Percentiles rank a stretch among this genome's conserved stretches.
Evolutionary conservation across 1,284 basidiomycete genomes (phyloP).

Genomic region (Meira nashicola): DNA sequence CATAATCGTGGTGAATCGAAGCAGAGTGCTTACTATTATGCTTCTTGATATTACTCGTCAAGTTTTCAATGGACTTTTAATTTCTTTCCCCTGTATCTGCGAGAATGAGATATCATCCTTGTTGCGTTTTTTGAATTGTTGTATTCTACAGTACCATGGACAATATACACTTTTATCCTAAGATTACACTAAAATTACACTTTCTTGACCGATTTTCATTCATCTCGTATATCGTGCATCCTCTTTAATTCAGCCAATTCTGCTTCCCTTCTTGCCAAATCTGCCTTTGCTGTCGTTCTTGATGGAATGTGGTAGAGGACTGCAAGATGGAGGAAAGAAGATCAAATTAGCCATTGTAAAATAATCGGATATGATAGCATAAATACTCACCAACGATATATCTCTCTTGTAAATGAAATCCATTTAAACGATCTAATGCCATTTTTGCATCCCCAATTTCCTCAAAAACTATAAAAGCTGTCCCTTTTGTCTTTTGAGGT

Average conservation of each 20-base stretch:
- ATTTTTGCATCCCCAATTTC: constrained; percentile 65
- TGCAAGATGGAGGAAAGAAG: constrained; percentile 28
- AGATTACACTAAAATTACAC: too few relatives aligned
- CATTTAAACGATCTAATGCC: constrained; percentile 91
- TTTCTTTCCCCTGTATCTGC: not conserved
- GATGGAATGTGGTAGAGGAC: constrained; percentile 96
- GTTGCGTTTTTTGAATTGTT: constrained; percentile 2
- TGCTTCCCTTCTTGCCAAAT: constrained; percentile 83
- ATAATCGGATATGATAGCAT: not conserved
- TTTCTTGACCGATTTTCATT: not conserved
- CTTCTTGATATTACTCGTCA: too few relatives aligned
- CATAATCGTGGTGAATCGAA: too few relatives aligned
- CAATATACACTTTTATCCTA: too few relatives aligned
- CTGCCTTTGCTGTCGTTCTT: constrained; percentile 81
- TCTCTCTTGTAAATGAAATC: constrained; percentile 94
- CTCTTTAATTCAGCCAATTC: constrained; percentile 82
- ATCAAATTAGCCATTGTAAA: not conserved
- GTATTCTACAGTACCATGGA: not conserved
- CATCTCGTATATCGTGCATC: constrained; percentile 58
- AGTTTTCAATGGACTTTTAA: too few relatives aligned
- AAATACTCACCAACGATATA: constrained; percentile 65
- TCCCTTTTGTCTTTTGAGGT: constrained; percentile 76
- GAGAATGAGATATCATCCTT: not conserved
- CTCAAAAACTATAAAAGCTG: constrained; percentile 73
- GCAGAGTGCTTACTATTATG: too few relatives aligned